These are phyloP conservation scores for Aspergillus nidulans DNA, from an alignment of 495 filamentous ascomycete genomes.

Conservation along the genomic window DNA sequence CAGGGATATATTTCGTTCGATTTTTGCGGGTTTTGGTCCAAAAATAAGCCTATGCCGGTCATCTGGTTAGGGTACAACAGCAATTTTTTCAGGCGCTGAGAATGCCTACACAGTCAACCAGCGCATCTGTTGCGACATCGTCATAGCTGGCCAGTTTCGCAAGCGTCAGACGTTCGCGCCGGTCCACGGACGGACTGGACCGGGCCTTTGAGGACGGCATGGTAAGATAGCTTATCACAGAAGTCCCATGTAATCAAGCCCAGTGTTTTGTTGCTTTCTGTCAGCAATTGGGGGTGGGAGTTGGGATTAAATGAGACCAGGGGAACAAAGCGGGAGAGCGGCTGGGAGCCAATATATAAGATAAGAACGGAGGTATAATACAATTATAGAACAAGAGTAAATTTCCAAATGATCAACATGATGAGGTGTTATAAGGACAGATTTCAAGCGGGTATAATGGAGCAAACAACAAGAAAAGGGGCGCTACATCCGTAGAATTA, in stretches of 20 bases:
- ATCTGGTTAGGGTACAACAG: constrained; percentile 17
- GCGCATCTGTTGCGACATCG: constrained; percentile 91
- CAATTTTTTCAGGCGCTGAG: not conserved
- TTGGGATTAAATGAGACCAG: constrained; percentile 12
- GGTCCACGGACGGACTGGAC: constrained; percentile 38
- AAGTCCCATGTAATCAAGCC: constrained; percentile 13
- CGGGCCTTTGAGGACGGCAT: constrained; percentile 46
- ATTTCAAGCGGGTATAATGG: constrained; percentile 11
- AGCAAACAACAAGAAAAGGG: not conserved
- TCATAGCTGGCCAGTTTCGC: constrained; percentile 88
- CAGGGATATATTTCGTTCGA: constrained; percentile 76
- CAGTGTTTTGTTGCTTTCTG: not conserved
- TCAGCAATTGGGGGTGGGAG: not conserved
- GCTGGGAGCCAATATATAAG: not conserved
- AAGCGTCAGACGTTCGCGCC: constrained; percentile 73
- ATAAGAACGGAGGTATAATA: constrained; percentile 1
- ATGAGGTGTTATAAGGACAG: constrained; percentile 1
- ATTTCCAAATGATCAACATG: constrained; percentile 4
- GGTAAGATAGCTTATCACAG: constrained; percentile 2
- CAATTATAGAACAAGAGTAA: constrained; percentile 7
- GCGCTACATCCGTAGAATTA: not conserved
- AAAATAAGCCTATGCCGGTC: constrained; percentile 67
- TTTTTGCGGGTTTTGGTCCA: constrained; percentile 97
- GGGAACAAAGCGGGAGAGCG: constrained; percentile 7
- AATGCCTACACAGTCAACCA: constrained; percentile 83